Evolutionary conservation across 164 flowering plant species (phyloP), one percentile per base, ranked within the genome.

Genomic region (Nymphaea thermarum): DNA sequence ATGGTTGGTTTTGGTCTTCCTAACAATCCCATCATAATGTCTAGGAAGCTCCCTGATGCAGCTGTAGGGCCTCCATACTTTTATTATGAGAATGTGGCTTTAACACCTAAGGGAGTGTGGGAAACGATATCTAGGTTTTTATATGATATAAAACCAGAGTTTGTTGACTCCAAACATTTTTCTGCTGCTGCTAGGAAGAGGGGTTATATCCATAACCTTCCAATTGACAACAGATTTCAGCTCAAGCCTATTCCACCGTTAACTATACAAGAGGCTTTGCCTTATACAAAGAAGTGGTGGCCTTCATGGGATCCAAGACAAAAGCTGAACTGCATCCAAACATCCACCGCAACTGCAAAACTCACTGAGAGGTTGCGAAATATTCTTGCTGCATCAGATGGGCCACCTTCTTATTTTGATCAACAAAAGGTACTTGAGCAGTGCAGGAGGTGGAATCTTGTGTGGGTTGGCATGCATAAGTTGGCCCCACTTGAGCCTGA

Each of bases 101-200:
- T 88, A 55, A 84, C 98, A 59, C 97, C 97, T 0, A 91, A 85
- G 67, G 98, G 96, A 2, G 96, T 85, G 14, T 95, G 99, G 99
- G 71, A 74, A 17, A 84, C 86, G 1, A 91, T 95, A 12, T 85
- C 93, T 0, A 71, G 94, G 4, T 86, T 84, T 66, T 67, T 95
- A 5, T 85, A 78, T 77, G 96, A 85, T 25, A 80, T 92, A 2
- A 85, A 88, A 53, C 99, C 98, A 0, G 98, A 95, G 63, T 92
- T 92, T 75, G 96, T 90, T 0, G 99, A 95, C 66, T 95, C 98
- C 0, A 83, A 85, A 70, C 84, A 78, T 63, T 90, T 95, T 55
- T 85, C 87, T 70, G 99, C 97, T 15, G 79, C 92, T 72, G 88
- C 88, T 42, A 84, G 99, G 71, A 95, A 95, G 67, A 76, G 98